Base-by-base conservation (phyloP, 768 basidiomycete species). In the Rhodotorula taiwanensis region DNA sequence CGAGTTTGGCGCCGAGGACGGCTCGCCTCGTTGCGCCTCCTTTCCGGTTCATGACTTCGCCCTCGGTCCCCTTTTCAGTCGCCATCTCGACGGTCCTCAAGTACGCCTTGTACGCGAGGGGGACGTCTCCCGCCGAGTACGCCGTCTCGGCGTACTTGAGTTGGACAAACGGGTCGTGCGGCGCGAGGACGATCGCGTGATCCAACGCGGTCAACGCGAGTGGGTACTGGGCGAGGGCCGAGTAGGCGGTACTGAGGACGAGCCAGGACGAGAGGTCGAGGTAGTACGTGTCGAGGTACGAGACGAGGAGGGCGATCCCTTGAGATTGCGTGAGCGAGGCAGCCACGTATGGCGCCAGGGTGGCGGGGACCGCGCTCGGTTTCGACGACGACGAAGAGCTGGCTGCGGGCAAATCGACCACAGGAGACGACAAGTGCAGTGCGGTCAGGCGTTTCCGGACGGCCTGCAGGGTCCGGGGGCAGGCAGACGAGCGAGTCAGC, bases 121-220 rank as follows among this genome's bases (percentile, higher is more conserved):
- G 81, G 27, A 88, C 72, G 74, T 92, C 89, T 3, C 81, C 82
- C 0, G 83, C 80, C 1, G 88, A 88, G 73, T 88, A 91, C 0
- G 88, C 89, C 14, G 87, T 90, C 76, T 95, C 91, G 0, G 89
- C 91, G 52, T 84, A 85, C 67, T 86, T 86, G n/a, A 92, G 80
- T 60, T 84, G 81, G 43, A 87, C 84, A 72, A 89, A 87, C 0
- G 88, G 86, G 71, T 91, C 93, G 68, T 92, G 88, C 0, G 91
- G 89, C 4, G 84, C 82, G 34, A 95, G 81, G 34, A 91, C 79
- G 48, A 93, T 80, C 10, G 83, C 86, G 76, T 95, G 90, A 16
- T 87, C 85, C 7, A 92, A 79, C 0, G 89, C 80, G 73, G 88
- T 83, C 2, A 91, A 78, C 0, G 90, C 83, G 48, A 77, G 79